Conservation (phyloP, 164 flowering plant genomes). For the Cinnamomum chago region DNA sequence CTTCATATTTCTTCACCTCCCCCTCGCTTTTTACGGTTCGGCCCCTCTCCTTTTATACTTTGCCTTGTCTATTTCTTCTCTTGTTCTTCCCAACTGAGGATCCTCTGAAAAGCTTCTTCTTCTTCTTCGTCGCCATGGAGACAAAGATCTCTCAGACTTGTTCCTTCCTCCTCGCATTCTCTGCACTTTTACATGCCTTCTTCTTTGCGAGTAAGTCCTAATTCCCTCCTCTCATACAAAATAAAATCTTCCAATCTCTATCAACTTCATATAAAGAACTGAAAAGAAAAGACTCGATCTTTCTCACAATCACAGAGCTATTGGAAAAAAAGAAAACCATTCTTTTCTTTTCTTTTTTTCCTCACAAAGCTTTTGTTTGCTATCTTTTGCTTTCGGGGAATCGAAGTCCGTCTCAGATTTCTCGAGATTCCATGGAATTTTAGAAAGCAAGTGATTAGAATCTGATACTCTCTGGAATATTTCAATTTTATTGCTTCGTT, state of each 20-base stretch:
- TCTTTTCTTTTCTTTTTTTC: no score
- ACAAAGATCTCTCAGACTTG: neutral
- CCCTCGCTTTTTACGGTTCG: neutral
- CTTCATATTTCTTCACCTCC: neutral
- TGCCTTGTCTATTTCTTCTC: neutral
- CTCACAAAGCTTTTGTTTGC: no score
- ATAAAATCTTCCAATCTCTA: neutral
- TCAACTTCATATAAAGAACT: neutral
- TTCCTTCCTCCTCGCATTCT: neutral
- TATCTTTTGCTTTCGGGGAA: neutral
- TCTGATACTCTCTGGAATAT: neutral
- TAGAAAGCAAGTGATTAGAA: neutral
- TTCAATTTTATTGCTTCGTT: neutral
- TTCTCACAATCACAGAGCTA: neutral
- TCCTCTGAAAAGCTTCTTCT: neutral
- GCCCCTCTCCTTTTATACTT: neutral
- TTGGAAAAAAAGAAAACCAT: no score
- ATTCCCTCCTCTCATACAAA: neutral
- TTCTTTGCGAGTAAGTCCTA: slow-evolving; percentile 16
- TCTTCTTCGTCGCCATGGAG: slow-evolving; percentile 12
- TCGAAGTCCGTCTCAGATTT: neutral
- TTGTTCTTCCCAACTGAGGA: neutral
- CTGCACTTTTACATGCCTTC: slow-evolving; percentile 11
- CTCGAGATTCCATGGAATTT: no score
- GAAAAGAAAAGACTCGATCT: neutral